Conservation (phyloP, 225 moss, liverwort and hornwort species). For the Rhytidiadelphus loreus region DNA sequence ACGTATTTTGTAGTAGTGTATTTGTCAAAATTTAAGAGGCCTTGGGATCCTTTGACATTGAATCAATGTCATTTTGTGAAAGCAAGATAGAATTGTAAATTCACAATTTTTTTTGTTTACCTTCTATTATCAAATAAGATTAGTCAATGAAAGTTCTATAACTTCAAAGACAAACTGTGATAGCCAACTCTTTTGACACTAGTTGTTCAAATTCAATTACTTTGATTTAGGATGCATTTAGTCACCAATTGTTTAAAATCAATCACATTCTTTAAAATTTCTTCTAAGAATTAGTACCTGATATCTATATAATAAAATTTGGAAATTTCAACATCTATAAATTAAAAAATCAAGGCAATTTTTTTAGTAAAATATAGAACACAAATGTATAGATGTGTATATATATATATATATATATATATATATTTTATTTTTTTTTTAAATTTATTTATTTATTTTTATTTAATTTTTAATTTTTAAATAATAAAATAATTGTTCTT, state of each 20-base stretch:
- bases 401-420: too few relatives aligned
- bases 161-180: background rate
- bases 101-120: background rate
- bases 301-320: background rate
- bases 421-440: too few relatives aligned
- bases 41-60: rapidly evolving
- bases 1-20: too few relatives aligned
- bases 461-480: too few relatives aligned
- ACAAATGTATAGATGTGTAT: background rate
- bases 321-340: background rate
- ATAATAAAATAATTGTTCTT: background rate
- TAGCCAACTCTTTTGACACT: background rate
- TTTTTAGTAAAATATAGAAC: too few relatives aligned
- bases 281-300: background rate
- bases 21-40: background rate
- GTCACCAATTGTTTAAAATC: background rate
- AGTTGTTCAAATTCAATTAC: background rate
- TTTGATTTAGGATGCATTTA: background rate
- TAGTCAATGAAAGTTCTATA: background rate
- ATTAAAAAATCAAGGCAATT: background rate
- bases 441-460: background rate
- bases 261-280: background rate
- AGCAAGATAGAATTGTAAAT: background rate
- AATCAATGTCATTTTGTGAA: rapidly evolving
- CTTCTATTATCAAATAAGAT: background rate